Percentiles rank a stretch among this genome's conserved stretches.
Evolutionary conservation across 2,329 filamentous ascomycete species (phyloP).

Genomic region (Paecilomyces sp.): DNA sequence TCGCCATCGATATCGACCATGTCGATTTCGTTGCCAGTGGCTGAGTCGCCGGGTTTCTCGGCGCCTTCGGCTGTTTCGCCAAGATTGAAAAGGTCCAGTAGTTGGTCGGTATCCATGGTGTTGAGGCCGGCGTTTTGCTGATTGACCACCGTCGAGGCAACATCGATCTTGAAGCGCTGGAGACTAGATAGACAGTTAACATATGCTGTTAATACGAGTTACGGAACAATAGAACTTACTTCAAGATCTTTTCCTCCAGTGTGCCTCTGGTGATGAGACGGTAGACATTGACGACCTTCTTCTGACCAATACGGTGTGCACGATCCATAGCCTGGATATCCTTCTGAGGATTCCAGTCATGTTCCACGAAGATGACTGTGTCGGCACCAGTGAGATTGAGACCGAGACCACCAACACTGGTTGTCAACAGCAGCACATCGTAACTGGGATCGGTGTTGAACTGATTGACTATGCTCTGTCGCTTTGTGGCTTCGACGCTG

Average conservation of each 20-base stretch:
- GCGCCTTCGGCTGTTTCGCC: constrained; percentile 57
- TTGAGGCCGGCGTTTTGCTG: constrained; percentile 93
- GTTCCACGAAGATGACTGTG: constrained; percentile 98
- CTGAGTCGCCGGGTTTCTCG: constrained; percentile 56
- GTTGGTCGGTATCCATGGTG: constrained; percentile 98
- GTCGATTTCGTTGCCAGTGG: constrained; percentile 53
- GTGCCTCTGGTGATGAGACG: constrained; percentile 93
- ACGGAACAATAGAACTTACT: constrained; percentile 40
- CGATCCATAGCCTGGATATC: constrained; percentile 99
- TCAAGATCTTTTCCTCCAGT: constrained; percentile 94
- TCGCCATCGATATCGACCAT: constrained; percentile 93
- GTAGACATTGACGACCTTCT: constrained; percentile 99
- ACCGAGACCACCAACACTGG: constrained; percentile 87
- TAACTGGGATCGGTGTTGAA: constrained; percentile 98
- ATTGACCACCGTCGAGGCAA: constrained; percentile 95
- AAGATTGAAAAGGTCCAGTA: constrained; percentile 91
- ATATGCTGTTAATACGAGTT: constrained; percentile 1
- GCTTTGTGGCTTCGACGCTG: constrained; percentile 81
- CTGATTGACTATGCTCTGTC: constrained; percentile 96
- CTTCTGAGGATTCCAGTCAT: constrained; percentile 99
- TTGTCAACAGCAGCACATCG: constrained; percentile 87
- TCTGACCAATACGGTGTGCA: constrained; percentile 95
- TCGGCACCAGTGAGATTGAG: constrained; percentile 95
- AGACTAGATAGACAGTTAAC: constrained; percentile 48
- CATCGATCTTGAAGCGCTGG: constrained; percentile 98